phyloP scores from a whole-genome alignment of 2,329 filamentous ascomycete genomes.

The Fusarium udum region DNA sequence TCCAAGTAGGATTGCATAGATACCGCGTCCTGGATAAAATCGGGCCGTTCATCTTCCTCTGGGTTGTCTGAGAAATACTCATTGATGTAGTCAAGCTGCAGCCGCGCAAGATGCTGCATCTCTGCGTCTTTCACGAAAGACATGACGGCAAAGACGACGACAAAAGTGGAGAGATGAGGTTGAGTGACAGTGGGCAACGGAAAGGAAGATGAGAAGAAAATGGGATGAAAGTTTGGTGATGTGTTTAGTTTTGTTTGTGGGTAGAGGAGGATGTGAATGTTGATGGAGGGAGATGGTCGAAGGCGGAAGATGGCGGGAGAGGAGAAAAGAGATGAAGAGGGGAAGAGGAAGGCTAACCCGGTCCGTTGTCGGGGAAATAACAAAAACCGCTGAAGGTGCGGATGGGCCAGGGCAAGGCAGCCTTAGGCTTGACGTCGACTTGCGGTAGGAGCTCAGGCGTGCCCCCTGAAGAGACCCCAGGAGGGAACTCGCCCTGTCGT shows the following conservation, averaged over 20 bases:
- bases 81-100: background rate
- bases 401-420: background rate
- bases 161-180: no score
- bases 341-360: background rate
- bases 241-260: background rate
- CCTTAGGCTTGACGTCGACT: background rate
- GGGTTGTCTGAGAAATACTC: no score
- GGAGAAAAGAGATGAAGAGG: background rate
- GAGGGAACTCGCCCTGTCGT: background rate
- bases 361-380: background rate
- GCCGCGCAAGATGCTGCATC: background rate
- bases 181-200: fast-evolving
- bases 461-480: background rate
- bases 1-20: background rate
- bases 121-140: background rate
- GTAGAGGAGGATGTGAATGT: background rate
- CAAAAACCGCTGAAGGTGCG: background rate
- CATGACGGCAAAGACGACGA: background rate
- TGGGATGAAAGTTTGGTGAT: background rate
- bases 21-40: fast-evolving
- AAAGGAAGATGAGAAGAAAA: background rate
- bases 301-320: background rate
- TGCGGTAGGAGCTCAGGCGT: background rate
- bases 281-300: background rate
- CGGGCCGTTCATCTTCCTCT: fast-evolving